Percentiles rank a stretch among this genome's conserved stretches.
phyloP scores from a whole-genome alignment of 257 asterid genomes.

The Eustoma russellianum region DNA sequence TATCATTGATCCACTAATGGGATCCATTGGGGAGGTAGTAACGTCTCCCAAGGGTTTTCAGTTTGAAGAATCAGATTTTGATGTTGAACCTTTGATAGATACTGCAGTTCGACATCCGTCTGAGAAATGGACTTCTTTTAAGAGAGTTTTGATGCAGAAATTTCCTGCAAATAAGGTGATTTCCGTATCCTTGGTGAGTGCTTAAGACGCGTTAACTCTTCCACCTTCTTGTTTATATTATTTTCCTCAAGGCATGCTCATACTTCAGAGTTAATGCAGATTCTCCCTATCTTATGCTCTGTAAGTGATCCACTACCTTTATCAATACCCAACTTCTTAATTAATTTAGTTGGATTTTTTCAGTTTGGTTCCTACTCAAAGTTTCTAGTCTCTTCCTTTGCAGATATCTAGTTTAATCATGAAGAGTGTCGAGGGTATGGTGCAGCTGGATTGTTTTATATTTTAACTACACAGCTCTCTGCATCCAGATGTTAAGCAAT shows the following conservation, averaged over 20 bases:
- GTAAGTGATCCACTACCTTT: background rate
- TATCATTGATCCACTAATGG: constrained; percentile 59
- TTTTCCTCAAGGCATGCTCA: background rate
- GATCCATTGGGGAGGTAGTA: constrained; percentile 21
- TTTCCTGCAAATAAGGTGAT: constrained; percentile 55
- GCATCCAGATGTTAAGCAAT: too few species aligned
- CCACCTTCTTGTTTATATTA: background rate
- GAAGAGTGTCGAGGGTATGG: too few species aligned
- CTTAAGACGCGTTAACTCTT: background rate
- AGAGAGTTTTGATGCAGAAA: constrained; percentile 61
- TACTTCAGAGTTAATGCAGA: background rate
- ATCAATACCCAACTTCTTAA: too few species aligned
- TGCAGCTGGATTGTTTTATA: too few species aligned
- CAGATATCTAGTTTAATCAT: too few species aligned
- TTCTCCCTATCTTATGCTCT: background rate
- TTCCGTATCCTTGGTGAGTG: constrained; percentile 38
- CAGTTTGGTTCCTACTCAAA: too few species aligned
- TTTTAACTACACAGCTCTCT: too few species aligned
- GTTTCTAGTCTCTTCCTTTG: too few species aligned
- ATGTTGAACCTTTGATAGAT: constrained; percentile 14
- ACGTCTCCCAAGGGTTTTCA: too few species aligned
- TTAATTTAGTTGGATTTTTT: too few species aligned
- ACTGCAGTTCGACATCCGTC: constrained; percentile 18
- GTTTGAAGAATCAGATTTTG: too few species aligned
- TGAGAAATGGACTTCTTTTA: constrained; percentile 61